Evolutionary conservation across 345 rosid species (phyloP), one percentile per base, ranked within the genome.

Genomic region (Abelmoschus esculentus): DNA sequence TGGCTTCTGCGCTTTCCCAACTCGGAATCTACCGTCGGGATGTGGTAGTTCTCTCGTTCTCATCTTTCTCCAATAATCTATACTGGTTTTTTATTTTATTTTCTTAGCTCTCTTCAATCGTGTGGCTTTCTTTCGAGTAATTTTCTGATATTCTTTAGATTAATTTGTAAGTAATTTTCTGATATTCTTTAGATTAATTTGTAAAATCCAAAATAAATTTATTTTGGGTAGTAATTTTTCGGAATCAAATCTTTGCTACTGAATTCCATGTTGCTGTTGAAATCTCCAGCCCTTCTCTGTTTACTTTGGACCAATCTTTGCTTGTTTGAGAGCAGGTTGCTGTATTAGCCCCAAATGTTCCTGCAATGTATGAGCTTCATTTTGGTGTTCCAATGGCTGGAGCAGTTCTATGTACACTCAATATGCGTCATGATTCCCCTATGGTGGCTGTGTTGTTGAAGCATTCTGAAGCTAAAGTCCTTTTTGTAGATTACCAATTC

Each of bases 381-480:
- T 87, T 87, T 73, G 86, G 81, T 61, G 86, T 82, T 76, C 91
- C 91, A 32, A 87, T 83, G 89, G 85, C 86, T 0, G 91, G 87
- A 67, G 87, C 86, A 5, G 77, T 87, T 73, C 83, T 87, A 54
- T 85, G 89, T 72, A 74, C 91, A 0, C 80, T 87, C 12, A 87
- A 87, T 69, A 71, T 64, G 10, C 89, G 91, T n/a, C 81, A 83
- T 54, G 85, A 87, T 76, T 71, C 87, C 31, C 63, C 81, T 1
- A 79, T 73, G 83, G 80, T 87, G 36, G 75, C 89, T 6, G 69
- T 67, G 65, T 28, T 87, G 31, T 76, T 87, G 71, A 76, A 55
- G 49, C 91, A 87, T 82, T 85, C 89, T 0, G 89, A 76, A 67
- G 86, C 87, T n/a, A 82, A 83, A 72, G 1, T 73, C 65, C 32